Conservation (phyloP, 345 rosid genomes). For the Boechera retrofracta region DNA sequence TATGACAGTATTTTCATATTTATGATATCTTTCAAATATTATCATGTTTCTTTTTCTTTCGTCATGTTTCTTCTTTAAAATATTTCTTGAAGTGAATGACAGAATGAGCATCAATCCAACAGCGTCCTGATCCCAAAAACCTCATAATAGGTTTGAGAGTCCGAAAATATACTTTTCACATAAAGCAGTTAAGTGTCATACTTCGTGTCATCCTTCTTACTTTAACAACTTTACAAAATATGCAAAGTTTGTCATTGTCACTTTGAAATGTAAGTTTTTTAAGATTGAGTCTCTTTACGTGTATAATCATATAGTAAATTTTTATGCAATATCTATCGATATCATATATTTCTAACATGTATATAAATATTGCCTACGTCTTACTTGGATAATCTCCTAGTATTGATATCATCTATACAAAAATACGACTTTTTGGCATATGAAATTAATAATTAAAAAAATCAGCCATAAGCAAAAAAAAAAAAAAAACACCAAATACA, state of each 20-base stretch:
- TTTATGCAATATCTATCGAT: background rate
- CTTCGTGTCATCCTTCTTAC: background rate
- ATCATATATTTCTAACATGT: no score
- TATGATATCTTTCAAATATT: no score
- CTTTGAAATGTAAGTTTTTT: background rate
- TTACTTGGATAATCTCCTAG: background rate
- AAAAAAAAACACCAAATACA: background rate
- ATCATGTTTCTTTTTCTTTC: background rate
- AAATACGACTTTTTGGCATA: background rate
- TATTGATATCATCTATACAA: background rate
- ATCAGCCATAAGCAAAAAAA: no score
- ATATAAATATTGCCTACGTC: background rate
- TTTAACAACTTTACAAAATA: background rate
- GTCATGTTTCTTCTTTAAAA: background rate
- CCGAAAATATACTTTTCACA: background rate
- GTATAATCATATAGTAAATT: background rate
- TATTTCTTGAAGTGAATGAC: background rate
- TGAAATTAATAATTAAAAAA: background rate
- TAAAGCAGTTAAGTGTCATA: background rate
- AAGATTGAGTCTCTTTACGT: background rate
- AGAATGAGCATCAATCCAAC: background rate
- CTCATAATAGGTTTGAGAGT: background rate
- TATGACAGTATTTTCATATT: slow-evolving; percentile 37
- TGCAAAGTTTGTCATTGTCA: background rate
- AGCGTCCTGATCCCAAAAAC: background rate